A percentile compares a stretch with the other conserved stretches of the same genome.
These are phyloP conservation scores for Aphanomyces stellatus DNA, from an alignment of 352 stramenopile species.

Conservation along the genomic window DNA sequence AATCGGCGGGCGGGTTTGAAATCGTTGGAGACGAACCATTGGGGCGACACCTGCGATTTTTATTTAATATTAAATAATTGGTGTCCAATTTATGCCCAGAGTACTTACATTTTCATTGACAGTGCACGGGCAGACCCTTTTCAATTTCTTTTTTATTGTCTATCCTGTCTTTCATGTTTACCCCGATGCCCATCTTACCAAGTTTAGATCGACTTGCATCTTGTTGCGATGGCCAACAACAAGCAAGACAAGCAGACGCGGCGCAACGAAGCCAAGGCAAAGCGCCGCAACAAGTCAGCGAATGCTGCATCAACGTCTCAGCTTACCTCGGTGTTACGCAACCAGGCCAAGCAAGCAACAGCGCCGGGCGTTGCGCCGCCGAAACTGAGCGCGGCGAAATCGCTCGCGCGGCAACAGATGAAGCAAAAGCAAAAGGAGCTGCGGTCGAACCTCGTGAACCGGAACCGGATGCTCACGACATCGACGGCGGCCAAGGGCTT, in stretches of 20 bases:
- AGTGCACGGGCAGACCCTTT: too few species aligned
- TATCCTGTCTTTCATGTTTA: too few species aligned
- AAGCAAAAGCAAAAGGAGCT: conserved; percentile 16
- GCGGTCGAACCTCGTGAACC: neutral
- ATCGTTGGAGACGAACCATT: too few species aligned
- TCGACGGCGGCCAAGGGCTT: neutral
- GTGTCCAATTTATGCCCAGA: too few species aligned
- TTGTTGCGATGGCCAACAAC: conserved; percentile 16
- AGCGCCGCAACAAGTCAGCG: conserved; percentile 13
- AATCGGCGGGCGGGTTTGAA: too few species aligned
- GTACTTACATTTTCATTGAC: too few species aligned
- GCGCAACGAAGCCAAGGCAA: conserved; percentile 13
- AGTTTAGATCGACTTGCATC: too few species aligned
- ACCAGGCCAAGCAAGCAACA: neutral
- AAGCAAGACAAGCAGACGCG: conserved; percentile 20
- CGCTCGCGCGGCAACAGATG: conserved; percentile 6
- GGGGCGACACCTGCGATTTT: too few species aligned
- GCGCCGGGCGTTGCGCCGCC: conserved; percentile 11
- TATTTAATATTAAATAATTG: too few species aligned
- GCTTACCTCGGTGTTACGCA: neutral
- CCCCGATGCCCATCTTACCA: too few species aligned
- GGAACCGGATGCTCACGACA: neutral
- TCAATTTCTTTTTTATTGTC: too few species aligned
- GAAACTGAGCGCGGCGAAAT: conserved; percentile 1
- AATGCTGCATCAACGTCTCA: neutral